phyloP scores from a whole-genome alignment of 345 rosid genomes.

The Fremontodendron californicum region DNA sequence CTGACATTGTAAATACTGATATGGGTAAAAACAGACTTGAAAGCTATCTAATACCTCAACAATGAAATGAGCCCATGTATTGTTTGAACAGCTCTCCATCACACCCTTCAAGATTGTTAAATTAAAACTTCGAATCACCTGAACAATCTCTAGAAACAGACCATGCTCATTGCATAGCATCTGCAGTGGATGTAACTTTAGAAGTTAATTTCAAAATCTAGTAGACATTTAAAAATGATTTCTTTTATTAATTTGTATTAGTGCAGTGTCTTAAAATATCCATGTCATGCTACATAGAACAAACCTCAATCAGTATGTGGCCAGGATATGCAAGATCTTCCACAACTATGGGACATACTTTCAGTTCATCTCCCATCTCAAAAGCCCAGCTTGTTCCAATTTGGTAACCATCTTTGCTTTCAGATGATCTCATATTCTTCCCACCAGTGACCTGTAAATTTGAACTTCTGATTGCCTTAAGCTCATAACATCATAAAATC shows the following conservation, averaged over 20 bases:
- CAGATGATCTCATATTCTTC: constrained; percentile 27
- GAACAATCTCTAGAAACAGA: constrained; percentile 54
- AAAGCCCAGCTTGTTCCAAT: constrained; percentile 40
- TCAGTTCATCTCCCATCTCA: constrained; percentile 39
- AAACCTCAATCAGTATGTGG: constrained; percentile 48
- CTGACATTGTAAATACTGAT: too few species aligned
- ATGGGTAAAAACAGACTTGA: background rate
- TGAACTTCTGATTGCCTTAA: background rate
- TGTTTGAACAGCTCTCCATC: constrained; percentile 28
- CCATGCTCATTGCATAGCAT: constrained; percentile 53
- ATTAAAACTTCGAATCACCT: constrained; percentile 35
- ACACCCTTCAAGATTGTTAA: constrained; percentile 51
- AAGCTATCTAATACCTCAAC: constrained; percentile 40
- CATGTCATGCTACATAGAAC: background rate
- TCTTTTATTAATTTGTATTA: too few species aligned
- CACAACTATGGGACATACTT: constrained; percentile 26
- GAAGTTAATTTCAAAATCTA: background rate
- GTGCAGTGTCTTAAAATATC: background rate
- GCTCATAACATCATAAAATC: background rate
- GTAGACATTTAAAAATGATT: too few species aligned
- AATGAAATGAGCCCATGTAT: constrained; percentile 57
- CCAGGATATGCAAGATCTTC: background rate
- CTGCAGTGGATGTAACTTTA: constrained; percentile 28
- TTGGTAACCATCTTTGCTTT: constrained; percentile 14
- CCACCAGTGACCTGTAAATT: constrained; percentile 22